Base-by-base conservation (phyloP, 768 basidiomycete genomes). In the Trametes coccinea region DNA sequence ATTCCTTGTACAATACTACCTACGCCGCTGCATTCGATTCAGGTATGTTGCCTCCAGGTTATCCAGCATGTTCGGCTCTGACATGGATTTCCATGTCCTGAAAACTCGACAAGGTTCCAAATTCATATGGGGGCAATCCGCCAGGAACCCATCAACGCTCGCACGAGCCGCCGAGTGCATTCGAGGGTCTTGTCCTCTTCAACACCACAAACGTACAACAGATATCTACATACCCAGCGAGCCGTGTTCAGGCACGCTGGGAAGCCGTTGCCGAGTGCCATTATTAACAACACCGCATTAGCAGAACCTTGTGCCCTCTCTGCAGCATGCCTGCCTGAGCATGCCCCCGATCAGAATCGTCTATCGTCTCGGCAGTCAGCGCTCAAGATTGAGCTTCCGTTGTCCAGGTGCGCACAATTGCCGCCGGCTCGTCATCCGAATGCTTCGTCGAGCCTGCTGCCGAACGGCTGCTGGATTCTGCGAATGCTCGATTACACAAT, bases 221-320 rank as follows among this genome's bases (percentile, higher is more conserved):
- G 11, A 37, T 6, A 11, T 37, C 34, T 37, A 37, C 34, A 9
- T 37, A 37, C 34, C 13, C 30, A 13, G 22, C 48, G 53, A 39
- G 52, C 54, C 52, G 47, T 13, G n/a, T 4, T 30, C 59, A 60
- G 59, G 52, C 59, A 60, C 59, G 30, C 34, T 31, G 22, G 53
- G 6, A 37, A 6, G 34, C 11, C 34, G 6, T 40, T 10, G 9
- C n/a, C 29, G 8, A 5, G 14, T 11, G 52, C 59, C 59, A 60
- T 60, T 53, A 60, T 60, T 60, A 54, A 60, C 52, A 54, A 49
- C 59, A 60, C 59, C 59, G 59, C 59, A 48, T 60, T 44, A 41
- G 57, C 57, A 59, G 49, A 59, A 59, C 57, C 49, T 59, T 59
- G 57, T 59, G 22, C 48, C 9, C 43, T 45, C 39, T 27, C 22